Evolutionary conservation across 2,329 filamentous ascomycete species (phyloP).

Genomic region (Sporothrix globosa): DNA sequence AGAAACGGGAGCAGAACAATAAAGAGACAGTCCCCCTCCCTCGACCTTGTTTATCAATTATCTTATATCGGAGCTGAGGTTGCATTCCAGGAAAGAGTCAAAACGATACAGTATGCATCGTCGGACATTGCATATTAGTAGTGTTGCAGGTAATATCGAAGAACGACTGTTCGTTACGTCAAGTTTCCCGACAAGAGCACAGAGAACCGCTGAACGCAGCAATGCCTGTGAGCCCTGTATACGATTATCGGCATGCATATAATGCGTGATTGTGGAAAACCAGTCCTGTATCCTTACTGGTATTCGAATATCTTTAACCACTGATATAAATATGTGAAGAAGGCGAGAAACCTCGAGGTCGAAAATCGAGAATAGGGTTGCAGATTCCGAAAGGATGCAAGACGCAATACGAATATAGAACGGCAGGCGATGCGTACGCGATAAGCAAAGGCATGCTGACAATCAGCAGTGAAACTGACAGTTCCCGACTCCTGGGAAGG

Average conservation of each 20-base stretch:
- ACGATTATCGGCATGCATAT: constrained; percentile 14
- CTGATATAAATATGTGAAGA: background rate
- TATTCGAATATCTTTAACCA: background rate
- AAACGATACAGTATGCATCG: background rate
- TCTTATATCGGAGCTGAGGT: no score
- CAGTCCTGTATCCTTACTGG: background rate
- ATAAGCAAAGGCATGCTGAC: background rate
- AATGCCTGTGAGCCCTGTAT: background rate
- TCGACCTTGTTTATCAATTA: background rate
- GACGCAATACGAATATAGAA: background rate
- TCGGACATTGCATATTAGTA: background rate
- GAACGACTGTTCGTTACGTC: no score
- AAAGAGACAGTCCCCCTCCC: no score
- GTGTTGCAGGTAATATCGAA: background rate
- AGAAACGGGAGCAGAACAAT: background rate
- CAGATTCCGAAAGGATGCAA: background rate
- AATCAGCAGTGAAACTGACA: constrained; percentile 11
- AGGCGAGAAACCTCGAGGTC: background rate
- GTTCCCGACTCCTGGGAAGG: constrained; percentile 6
- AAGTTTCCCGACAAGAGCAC: background rate
- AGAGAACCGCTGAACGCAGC: background rate
- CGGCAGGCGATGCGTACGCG: background rate
- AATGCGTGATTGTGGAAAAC: background rate
- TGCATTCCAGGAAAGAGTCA: background rate
- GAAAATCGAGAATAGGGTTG: background rate